phyloP scores from a whole-genome alignment of 352 stramenopile species.

The Phytopythium aichiense region DNA sequence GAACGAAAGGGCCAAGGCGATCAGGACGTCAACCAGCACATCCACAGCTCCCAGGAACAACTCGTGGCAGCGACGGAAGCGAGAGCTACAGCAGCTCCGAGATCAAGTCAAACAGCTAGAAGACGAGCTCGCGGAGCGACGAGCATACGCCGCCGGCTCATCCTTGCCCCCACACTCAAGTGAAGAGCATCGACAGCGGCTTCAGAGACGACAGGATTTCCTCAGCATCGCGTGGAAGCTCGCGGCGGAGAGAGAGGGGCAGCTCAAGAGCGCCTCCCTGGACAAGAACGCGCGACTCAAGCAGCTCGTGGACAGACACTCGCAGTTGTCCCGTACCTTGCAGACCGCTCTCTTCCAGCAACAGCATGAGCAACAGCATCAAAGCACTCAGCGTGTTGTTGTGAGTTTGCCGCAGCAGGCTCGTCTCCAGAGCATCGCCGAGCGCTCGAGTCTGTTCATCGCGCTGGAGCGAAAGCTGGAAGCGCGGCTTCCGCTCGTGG shows the following conservation, averaged over 20 bases:
- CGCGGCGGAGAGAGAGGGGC: conserved; percentile 7
- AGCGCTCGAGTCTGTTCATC: conserved; percentile 2
- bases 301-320: not conserved
- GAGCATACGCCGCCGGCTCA: not conserved
- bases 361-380: not conserved
- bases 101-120: conserved; percentile 2
- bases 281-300: not conserved
- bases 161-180: not conserved
- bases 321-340: not conserved
- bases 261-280: not conserved
- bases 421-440: not conserved
- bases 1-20: not conserved
- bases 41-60: conserved; percentile 6
- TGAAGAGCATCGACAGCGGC: not conserved
- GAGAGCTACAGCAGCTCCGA: not conserved
- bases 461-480: not conserved
- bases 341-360: not conserved
- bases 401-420: not conserved
- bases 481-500: not conserved
- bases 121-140: not conserved
- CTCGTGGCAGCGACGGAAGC: conserved; percentile 19
- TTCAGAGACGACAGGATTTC: not conserved
- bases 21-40: conserved; percentile 1
- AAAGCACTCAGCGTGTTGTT: too few species aligned
- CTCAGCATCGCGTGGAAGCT: not conserved